Evolutionary conservation across 1,284 basidiomycete genomes (phyloP).

Genomic region (Trichosporon coremiiforme): DNA sequence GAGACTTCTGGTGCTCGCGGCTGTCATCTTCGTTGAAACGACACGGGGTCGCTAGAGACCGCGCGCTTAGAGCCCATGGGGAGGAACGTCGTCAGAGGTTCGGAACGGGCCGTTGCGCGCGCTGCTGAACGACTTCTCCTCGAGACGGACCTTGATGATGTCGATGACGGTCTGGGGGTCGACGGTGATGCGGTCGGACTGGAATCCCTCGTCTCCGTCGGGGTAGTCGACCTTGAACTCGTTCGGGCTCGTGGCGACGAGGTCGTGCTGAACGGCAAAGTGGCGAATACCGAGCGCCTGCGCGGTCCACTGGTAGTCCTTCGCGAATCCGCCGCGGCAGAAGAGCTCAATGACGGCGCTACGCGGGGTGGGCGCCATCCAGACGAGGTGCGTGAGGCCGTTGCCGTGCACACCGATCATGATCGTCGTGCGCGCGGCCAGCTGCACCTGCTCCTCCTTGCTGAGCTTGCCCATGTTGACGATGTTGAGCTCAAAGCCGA

Average conservation of each 20-base stretch:
- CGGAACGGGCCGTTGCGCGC: too few species aligned
- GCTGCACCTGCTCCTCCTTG: conserved; percentile 55
- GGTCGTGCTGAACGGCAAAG: conserved; percentile 54
- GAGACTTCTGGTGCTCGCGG: neutral
- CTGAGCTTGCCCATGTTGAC: conserved; percentile 53
- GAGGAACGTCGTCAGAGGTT: too few species aligned
- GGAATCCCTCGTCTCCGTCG: conserved; percentile 64
- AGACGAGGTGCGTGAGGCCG: conserved; percentile 63
- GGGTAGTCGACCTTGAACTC: conserved; percentile 66
- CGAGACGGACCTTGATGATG: conserved; percentile 81
- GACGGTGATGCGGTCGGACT: conserved; percentile 69
- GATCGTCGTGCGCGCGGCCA: conserved; percentile 69
- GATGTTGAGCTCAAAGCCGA: conserved; percentile 65
- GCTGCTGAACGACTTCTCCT: conserved; percentile 60
- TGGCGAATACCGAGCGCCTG: conserved; percentile 55
- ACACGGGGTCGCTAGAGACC: neutral
- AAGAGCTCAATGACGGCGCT: conserved; percentile 57
- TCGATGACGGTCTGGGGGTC: conserved; percentile 80
- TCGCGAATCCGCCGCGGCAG: conserved; percentile 52
- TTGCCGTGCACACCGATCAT: conserved; percentile 77
- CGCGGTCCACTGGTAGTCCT: conserved; percentile 57
- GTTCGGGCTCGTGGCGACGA: conserved; percentile 61
- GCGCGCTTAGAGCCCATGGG: neutral
- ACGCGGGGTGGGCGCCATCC: conserved; percentile 56
- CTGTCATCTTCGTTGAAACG: neutral